A percentile compares a stretch with the other conserved stretches of the same genome.
Conservation (phyloP, 2,329 filamentous ascomycete genomes). For the Davidsoniella neocaledoniae region DNA sequence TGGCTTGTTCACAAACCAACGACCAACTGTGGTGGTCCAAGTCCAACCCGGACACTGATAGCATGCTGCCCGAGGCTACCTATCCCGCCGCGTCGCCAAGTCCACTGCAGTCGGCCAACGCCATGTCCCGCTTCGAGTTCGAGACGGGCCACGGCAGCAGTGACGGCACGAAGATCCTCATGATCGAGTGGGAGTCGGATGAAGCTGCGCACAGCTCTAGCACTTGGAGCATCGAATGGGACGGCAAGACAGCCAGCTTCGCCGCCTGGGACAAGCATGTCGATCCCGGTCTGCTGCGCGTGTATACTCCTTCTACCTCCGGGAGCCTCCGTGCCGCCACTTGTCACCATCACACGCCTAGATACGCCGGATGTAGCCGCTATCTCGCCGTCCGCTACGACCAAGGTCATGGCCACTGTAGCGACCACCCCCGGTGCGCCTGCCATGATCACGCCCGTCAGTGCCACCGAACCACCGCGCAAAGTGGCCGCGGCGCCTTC, state of each 20-base stretch:
- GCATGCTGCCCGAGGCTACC: neutral
- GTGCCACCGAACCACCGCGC: slow-evolving; percentile 17
- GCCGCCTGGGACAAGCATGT: slow-evolving; percentile 28
- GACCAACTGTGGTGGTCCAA: slow-evolving; percentile 1
- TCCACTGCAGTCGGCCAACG: slow-evolving; percentile 6
- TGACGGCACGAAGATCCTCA: slow-evolving; percentile 77
- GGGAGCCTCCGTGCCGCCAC: slow-evolving; percentile 51
- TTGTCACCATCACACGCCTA: slow-evolving; percentile 45
- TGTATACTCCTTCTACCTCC: slow-evolving; percentile 73
- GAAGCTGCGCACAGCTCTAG: slow-evolving; percentile 8
- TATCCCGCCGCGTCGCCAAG: slow-evolving; percentile 2
- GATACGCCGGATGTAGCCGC: slow-evolving; percentile 14
- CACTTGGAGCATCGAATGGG: slow-evolving; percentile 65
- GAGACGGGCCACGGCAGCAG: slow-evolving; percentile 52
- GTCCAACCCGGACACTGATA: slow-evolving; percentile 6
- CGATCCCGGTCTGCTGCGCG: slow-evolving; percentile 33
- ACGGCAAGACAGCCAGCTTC: slow-evolving; percentile 48
- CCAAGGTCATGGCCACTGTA: slow-evolving; percentile 1
- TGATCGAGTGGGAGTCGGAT: slow-evolving; percentile 67
- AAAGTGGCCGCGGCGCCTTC: neutral
- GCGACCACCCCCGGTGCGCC: slow-evolving; percentile 1
- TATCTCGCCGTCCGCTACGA: neutral
- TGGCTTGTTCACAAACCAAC: neutral
- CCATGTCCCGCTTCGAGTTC: slow-evolving; percentile 60
- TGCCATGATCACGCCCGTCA: slow-evolving; percentile 9